A percentile compares a stretch with the other conserved stretches of the same genome.
phyloP scores from a whole-genome alignment of 1,284 basidiomycete genomes.

The Fomitopsis betulina region DNA sequence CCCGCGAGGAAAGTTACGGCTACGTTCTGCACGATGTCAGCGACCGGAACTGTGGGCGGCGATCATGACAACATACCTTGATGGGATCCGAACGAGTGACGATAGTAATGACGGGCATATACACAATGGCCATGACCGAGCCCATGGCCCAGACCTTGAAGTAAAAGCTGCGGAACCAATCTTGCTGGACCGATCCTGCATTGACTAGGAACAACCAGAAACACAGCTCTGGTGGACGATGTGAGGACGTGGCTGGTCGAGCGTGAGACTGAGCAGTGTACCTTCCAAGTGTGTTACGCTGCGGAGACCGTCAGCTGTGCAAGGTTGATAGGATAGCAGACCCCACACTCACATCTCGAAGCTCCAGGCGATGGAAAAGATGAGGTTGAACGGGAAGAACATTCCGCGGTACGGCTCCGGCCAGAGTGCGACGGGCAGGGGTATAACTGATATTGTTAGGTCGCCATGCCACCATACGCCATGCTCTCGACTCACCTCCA shows the following conservation, averaged over 20 bases:
- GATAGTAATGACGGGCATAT: slow-evolving; percentile 65
- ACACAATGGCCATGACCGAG: slow-evolving; percentile 52
- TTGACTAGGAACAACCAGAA: slow-evolving; percentile 81
- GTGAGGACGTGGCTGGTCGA: not conserved
- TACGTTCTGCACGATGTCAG: slow-evolving; percentile 45
- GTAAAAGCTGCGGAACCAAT: slow-evolving; percentile 73
- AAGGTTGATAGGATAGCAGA: not conserved
- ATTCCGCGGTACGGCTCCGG: slow-evolving; percentile 35
- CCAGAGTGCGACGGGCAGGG: slow-evolving; percentile 62
- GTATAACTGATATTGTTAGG: slow-evolving; percentile 42
- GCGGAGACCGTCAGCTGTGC: not conserved
- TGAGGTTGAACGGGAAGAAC: slow-evolving; percentile 58
- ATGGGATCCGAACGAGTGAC: slow-evolving; percentile 53
- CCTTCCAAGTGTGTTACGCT: slow-evolving; percentile 79
- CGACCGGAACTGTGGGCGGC: not conserved
- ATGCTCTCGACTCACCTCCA: slow-evolving; percentile 45
- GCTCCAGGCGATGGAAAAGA: slow-evolving; percentile 61
- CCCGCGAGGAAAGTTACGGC: slow-evolving; percentile 66
- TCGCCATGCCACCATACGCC: not conserved
- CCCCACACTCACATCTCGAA: slow-evolving; percentile 63
- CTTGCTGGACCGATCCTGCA: slow-evolving; percentile 50
- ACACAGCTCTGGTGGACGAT: slow-evolving; percentile 52
- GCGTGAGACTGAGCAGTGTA: slow-evolving; percentile 18
- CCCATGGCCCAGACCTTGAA: slow-evolving; percentile 69
- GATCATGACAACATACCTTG: slow-evolving; percentile 39